Percentiles rank a stretch among this genome's conserved stretches.
Conservation (phyloP, 169 alveolate species). For the Plasmodium cynomolgi region DNA sequence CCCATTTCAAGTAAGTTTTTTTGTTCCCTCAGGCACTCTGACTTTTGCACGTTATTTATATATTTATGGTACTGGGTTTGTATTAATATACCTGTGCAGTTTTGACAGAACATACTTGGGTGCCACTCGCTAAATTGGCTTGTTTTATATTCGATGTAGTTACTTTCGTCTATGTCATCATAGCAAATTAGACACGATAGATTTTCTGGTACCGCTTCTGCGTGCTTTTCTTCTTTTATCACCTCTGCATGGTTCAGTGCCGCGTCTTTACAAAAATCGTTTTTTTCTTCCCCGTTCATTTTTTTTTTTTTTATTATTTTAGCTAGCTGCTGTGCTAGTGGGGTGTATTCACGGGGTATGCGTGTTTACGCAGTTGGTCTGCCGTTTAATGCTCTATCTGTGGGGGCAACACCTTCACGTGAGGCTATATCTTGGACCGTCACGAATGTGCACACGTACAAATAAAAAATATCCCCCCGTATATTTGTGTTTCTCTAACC, state of each 20-base stretch:
- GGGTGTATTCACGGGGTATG: not conserved
- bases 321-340: not conserved
- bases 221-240: constrained; percentile 30
- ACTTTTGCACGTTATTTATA: constrained; percentile 79
- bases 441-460: not conserved
- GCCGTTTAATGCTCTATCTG: not conserved
- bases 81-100: constrained; percentile 77
- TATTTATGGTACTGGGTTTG: constrained; percentile 83
- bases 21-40: constrained; percentile 85
- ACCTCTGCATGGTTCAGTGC: not conserved
- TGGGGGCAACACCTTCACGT: not conserved
- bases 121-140: constrained; percentile 74
- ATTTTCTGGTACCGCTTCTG: constrained; percentile 44
- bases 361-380: not conserved
- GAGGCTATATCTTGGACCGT: not conserved
- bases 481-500: not conserved
- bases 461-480: not conserved
- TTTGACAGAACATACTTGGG: constrained; percentile 77
- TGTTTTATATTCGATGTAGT: constrained; percentile 78
- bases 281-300: not conserved
- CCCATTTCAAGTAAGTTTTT: constrained; percentile 80
- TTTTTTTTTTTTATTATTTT: not conserved
- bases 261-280: not conserved
- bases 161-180: constrained; percentile 78
- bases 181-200: constrained; percentile 78